Percentiles rank a stretch among this genome's conserved stretches.
Evolutionary conservation across 441 rosid genomes (phyloP).

Genomic region (Mallotus japonicus): DNA sequence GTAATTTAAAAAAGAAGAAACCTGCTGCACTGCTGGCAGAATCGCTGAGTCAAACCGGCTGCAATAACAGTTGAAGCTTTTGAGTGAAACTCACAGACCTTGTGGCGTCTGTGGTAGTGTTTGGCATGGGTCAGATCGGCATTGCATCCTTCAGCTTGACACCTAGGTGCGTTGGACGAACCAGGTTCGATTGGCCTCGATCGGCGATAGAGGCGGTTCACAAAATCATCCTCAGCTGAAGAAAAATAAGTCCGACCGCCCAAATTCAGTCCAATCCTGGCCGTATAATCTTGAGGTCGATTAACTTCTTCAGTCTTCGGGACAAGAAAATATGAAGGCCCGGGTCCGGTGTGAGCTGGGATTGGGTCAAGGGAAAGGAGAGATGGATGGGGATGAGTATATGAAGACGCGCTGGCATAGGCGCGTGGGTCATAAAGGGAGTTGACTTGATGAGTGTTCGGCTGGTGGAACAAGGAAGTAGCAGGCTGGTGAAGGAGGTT

Average conservation of each 20-base stretch:
- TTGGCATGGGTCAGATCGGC: slow-evolving; percentile 88
- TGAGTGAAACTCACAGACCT: slow-evolving; percentile 96
- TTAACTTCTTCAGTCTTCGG: slow-evolving; percentile 74
- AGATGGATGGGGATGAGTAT: slow-evolving; percentile 30
- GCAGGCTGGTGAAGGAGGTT: slow-evolving; percentile 28
- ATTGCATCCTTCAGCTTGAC: slow-evolving; percentile 95
- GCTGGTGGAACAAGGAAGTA: slow-evolving; percentile 32
- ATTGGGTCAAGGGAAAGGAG: slow-evolving; percentile 40
- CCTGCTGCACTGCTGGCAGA: slow-evolving; percentile 99
- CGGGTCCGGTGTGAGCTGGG: slow-evolving; percentile 18
- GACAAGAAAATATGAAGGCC: slow-evolving; percentile 38
- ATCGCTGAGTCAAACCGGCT: slow-evolving; percentile 89
- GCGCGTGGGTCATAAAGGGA: slow-evolving; percentile 55
- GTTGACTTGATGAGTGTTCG: slow-evolving; percentile 29
- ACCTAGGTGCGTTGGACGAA: slow-evolving; percentile 56
- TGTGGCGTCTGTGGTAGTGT: slow-evolving; percentile 95
- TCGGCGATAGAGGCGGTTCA: slow-evolving; percentile 80
- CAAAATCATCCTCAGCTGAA: slow-evolving; percentile 84
- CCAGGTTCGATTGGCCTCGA: slow-evolving; percentile 57
- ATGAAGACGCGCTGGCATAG: slow-evolving; percentile 26
- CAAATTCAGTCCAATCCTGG: slow-evolving; percentile 80
- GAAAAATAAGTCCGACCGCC: slow-evolving; percentile 95
- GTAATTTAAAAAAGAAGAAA: slow-evolving; percentile 30
- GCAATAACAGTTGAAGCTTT: slow-evolving; percentile 85
- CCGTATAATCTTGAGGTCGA: slow-evolving; percentile 48